Percentiles rank a stretch among this genome's conserved stretches.
These are phyloP conservation scores for Kurtzmaniella natalensis DNA, from an alignment of 1,139 yeast genomes.

Conservation along the genomic window DNA sequence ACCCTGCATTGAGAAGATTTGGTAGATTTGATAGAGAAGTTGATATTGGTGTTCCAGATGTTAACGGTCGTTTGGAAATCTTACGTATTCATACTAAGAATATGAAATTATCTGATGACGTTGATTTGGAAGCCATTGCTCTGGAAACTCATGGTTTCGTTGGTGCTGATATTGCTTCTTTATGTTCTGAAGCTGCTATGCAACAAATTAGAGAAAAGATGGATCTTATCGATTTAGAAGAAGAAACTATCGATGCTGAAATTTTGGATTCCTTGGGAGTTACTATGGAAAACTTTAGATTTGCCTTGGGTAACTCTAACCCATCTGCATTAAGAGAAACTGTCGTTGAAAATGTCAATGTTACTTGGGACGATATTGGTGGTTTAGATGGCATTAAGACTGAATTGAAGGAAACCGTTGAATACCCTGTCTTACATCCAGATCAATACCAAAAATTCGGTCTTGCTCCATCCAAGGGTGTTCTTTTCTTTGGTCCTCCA, in stretches of 20 bases:
- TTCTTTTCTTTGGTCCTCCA: slow-evolving; percentile 97
- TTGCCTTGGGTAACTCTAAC: slow-evolving; percentile 95
- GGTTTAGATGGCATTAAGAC: slow-evolving; percentile 93
- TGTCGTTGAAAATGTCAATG: slow-evolving; percentile 96
- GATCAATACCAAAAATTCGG: slow-evolving; percentile 98
- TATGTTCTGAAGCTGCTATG: slow-evolving; percentile 97
- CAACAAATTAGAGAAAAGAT: slow-evolving; percentile 97
- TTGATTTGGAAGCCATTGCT: slow-evolving; percentile 84
- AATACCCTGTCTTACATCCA: slow-evolving; percentile 97
- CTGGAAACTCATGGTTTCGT: slow-evolving; percentile 58
- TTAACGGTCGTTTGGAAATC: slow-evolving; percentile 96
- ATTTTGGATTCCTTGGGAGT: slow-evolving; percentile 94
- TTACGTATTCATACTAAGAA: slow-evolving; percentile 84
- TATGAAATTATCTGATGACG: slow-evolving; percentile 94
- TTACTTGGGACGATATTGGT: slow-evolving; percentile 97
- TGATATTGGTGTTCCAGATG: slow-evolving; percentile 98
- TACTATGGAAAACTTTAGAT: slow-evolving; percentile 97
- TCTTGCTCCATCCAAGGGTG: slow-evolving; percentile 96
- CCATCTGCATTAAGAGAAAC: slow-evolving; percentile 99
- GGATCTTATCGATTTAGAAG: slow-evolving; percentile 96
- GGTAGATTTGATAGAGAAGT: slow-evolving; percentile 99
- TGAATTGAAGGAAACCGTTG: slow-evolving; percentile 97
- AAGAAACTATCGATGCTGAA: slow-evolving; percentile 97
- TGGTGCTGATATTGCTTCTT: slow-evolving; percentile 79
- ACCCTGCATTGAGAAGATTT: slow-evolving; percentile 96